Base-by-base conservation (phyloP, 305 asterid genomes). In the Fraxinus xanthoxyloides region DNA sequence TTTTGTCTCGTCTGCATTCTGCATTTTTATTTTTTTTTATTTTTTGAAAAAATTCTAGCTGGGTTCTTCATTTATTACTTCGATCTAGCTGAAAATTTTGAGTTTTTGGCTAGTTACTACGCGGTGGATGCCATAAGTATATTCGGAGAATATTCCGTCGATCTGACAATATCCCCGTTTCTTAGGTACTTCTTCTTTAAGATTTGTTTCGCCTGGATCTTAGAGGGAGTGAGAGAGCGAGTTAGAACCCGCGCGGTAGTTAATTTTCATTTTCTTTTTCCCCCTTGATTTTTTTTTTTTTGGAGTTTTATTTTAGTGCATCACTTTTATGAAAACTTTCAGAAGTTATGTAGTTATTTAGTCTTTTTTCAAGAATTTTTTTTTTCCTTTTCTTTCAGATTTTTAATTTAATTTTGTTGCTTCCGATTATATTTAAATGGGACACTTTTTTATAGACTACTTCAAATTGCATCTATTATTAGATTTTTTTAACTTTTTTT, bases 81-180 rank as follows among this genome's bases (percentile, higher is more conserved):
- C 90, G 92, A 92, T 92, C 91, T 85, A 86, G 84, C 85, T 87
- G 78, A 61, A 77, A 77, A 38, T 84, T 85, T 85, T 78, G 35
- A 48, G 80, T 78, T 81, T 76, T 88, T 79, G 79, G 67, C 77
- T 77, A 75, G 75, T 82, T 74, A 15, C 12, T 38, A 48, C 78
- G 2, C 24, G 28, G 23, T 26, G 28, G 43, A 70, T 59, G 77
- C 70, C 70, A 82, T 84, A 70, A 69, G 83, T 83, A 59, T 78
- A 31, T 82, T 82, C 54, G 84, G 81, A 73, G 56, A 83, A 75
- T 82, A 83, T 82, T 19, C 87, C 75, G 79, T 82, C 88, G 92
- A 85, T 85, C 90, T 76, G 86, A 63, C 40, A 43, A 70, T 61
- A 32, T n/a, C 43, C 82, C 28, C 24, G 24, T 83, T 56, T 76